Percentiles rank a stretch among this genome's conserved stretches.
Conservation (phyloP, 2,329 filamentous ascomycete genomes). For the Colletotrichum euphorbiae region DNA sequence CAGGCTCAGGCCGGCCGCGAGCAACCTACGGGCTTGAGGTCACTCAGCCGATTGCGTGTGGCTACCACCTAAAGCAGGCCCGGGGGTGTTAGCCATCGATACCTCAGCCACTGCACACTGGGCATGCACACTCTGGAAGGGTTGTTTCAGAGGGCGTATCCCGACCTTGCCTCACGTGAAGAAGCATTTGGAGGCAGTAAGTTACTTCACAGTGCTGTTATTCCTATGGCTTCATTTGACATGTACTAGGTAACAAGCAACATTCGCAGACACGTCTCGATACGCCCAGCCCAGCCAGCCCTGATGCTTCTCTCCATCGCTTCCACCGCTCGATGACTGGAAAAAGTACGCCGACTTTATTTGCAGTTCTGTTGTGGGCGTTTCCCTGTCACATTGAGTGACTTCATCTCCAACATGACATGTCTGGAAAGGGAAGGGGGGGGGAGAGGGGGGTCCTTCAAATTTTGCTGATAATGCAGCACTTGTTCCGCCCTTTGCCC, state of each 20-base stretch:
- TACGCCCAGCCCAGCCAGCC: slow-evolving; percentile 13
- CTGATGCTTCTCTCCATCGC: slow-evolving; percentile 9
- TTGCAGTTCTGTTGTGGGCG: slow-evolving; percentile 18
- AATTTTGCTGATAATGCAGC: slow-evolving; percentile 30
- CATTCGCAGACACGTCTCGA: slow-evolving; percentile 9
- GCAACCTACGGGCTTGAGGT: too few species aligned
- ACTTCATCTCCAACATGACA: slow-evolving; percentile 31
- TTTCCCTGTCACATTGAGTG: slow-evolving; percentile 20
- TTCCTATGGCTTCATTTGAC: too few species aligned
- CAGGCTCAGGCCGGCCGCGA: neutral
- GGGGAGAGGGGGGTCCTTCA: slow-evolving; percentile 7
- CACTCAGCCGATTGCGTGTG: too few species aligned
- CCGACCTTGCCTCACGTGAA: neutral
- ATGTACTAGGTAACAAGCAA: neutral
- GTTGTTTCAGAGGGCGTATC: neutral
- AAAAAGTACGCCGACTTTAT: slow-evolving; percentile 14
- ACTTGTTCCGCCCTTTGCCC: slow-evolving; percentile 9
- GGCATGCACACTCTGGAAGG: neutral
- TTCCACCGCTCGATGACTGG: slow-evolving; percentile 23
- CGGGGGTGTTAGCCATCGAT: too few species aligned
- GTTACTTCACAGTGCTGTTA: too few species aligned
- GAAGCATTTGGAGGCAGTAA: too few species aligned
- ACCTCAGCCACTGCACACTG: too few species aligned
- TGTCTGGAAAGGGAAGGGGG: neutral
- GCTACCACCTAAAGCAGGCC: too few species aligned